Base-by-base conservation (phyloP, 306 rosid species). In the Medicago ruthenica region DNA sequence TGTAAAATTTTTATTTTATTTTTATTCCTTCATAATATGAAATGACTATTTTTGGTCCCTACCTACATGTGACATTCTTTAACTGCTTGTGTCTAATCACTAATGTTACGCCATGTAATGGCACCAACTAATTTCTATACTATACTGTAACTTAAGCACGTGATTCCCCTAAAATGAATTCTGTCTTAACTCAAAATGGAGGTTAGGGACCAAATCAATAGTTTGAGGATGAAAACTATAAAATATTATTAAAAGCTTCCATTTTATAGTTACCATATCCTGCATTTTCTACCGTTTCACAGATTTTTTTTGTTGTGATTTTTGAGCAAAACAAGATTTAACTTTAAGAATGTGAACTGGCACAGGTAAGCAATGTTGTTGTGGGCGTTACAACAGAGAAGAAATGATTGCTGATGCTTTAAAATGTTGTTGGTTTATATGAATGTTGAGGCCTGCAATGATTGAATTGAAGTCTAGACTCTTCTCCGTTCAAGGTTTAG, bases 351-450 rank as follows among this genome's bases (percentile, higher is more conserved):
- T 78, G 64, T 61, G 60, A 77, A 81, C 21, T 88, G 69, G 70
- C 45, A 71, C 88, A 96, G 99, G 99, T 96, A 80, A 96, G 96
- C 92, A 96, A 96, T 78, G 98, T 96, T 24, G 99, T 90, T 1
- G 97, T 96, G 40, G 99, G 99, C 1, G 88, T 96, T 74, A 96
- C 97, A n/a, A 92, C 93, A 3, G 92, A 89, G 18, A 92, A 90
- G 85, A 92, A 89, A 80, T 92, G 83, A 48, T 78, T 77, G 66
- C 62, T 53, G 44, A 40, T 37, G 31, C 59, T 37, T 6, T 70
- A 75, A 58, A 79, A 78, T 20, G 66, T 75, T 75, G 70, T 75
- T 58, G 63, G 71, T 82, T 75, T 78, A 78, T 78, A 75, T 69
- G 78, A 76, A 76, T 76, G 78, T 73, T 77, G 79, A 73, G 41